Base-by-base conservation (phyloP, 2,329 filamentous ascomycete species). In the Aspergillus ruber region DNA sequence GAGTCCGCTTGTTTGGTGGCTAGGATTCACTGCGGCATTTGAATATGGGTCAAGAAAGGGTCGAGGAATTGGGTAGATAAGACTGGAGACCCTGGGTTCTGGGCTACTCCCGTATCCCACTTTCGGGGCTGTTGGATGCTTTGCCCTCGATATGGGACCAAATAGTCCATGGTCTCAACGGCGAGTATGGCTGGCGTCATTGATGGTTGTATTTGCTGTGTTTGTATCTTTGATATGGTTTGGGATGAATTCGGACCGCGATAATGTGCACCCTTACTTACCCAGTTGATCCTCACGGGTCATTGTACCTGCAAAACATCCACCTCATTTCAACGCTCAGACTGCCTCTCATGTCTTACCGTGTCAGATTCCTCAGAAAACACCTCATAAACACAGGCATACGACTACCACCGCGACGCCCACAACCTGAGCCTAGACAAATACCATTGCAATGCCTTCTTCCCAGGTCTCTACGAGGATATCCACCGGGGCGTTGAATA, bases 261-360 rank as follows among this genome's bases (percentile, higher is more conserved):
- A 48, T 35, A 44, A 48, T 36, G 42, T 45, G 2, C 42, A 36
- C 12, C 46, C 15, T 20, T 45, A n/a, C 33, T 48, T 18, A 48
- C 25, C 27, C 42, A 48, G 33, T 36, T 48, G 17, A 48, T 48
- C 9, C 46, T 36, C 39, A 42, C 36, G 35, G 46, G 46, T 36
- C 42, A 48, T 23, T 48, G 46, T 27, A 45, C 46, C 20, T 48
- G 46, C 42, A 35, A 48, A 36, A 33, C 42, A 27, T 45, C 42
- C 13, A 45, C 46, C 27, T 45, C 35, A 27, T 48, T 48, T 27
- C 35, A 48, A 20, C 45, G 46, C 36, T 15, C 46, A 13, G 35
- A 44, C 36, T 48, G 42, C 35, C 42, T 48, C 42, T 33, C 46
- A 15, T 48, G 35, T 25, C 42, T 18, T 21, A 8, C 15, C 35